Conservation (phyloP, 768 basidiomycete genomes). For the Tylopilus felleus region DNA sequence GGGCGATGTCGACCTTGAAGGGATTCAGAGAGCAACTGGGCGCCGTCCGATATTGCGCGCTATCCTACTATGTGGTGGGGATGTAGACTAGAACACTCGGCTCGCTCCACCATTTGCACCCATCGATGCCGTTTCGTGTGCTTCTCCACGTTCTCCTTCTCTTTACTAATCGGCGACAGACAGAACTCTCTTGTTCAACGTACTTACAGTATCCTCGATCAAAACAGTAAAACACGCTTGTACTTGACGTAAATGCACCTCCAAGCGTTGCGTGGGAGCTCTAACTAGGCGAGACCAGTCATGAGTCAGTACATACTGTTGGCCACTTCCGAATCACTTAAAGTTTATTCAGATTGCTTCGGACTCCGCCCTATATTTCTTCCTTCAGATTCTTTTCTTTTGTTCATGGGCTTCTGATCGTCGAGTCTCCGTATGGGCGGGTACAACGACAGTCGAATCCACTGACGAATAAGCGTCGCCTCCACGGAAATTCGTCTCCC, state of each 20-base stretch:
- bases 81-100: not conserved
- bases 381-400: not conserved
- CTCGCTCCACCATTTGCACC: not conserved
- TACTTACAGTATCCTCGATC: not conserved
- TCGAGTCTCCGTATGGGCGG: not conserved
- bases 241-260: slow-evolving; percentile 6
- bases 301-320: not conserved
- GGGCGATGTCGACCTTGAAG: not conserved
- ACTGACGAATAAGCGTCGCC: slow-evolving; percentile 18
- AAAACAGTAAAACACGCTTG: not conserved
- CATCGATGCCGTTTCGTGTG: not conserved
- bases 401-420: slow-evolving; percentile 15
- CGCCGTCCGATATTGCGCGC: too few species aligned
- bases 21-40: too few species aligned
- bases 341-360: not conserved
- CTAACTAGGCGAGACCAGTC: not conserved
- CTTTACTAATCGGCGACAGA: not conserved
- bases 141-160: too few species aligned
- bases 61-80: too few species aligned
- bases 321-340: not conserved
- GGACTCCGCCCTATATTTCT: slow-evolving; percentile 3
- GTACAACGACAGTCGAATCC: not conserved
- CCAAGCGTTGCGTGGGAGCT: not conserved
- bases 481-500: slow-evolving; percentile 7
- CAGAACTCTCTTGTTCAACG: slow-evolving; percentile 1